These are phyloP conservation scores for Ophiostoma himal-ulmi DNA, from an alignment of 2,329 filamentous ascomycete genomes.

Conservation along the genomic window DNA sequence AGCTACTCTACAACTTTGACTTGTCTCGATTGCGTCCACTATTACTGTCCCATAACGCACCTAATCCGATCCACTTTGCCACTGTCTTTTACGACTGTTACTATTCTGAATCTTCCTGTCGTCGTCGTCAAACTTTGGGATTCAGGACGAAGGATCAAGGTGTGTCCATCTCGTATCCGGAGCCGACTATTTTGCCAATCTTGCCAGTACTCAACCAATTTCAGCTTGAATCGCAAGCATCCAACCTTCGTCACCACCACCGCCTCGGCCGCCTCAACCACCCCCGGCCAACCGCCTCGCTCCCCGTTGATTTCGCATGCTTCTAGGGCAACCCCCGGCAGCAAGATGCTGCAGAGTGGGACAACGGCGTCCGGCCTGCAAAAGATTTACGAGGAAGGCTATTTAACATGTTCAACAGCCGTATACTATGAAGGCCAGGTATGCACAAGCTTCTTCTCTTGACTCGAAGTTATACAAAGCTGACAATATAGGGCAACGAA, in stretches of 20 bases:
- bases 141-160: background rate
- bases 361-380: slow-evolving; percentile 65
- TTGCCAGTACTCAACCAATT: background rate
- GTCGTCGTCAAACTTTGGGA: background rate
- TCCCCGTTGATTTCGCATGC: slow-evolving; percentile 22
- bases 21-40: background rate
- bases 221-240: background rate
- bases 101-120: background rate
- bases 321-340: slow-evolving; percentile 21
- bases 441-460: slow-evolving; percentile 25
- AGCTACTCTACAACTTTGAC: background rate
- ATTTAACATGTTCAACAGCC: slow-evolving; percentile 88
- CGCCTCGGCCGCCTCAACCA: background rate
- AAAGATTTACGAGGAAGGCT: slow-evolving; percentile 97
- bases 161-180: background rate
- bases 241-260: background rate
- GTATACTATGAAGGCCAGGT: slow-evolving; percentile 95
- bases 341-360: slow-evolving; percentile 50
- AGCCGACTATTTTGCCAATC: background rate
- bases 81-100: slow-evolving; percentile 11
- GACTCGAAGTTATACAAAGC: background rate
- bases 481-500: slow-evolving; percentile 69
- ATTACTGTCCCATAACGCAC: background rate
- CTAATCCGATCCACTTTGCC: slow-evolving; percentile 2
- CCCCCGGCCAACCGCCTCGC: background rate